Percentiles rank a stretch among this genome's conserved stretches.
phyloP scores from a whole-genome alignment of 2,329 filamentous ascomycete genomes.

The Pseudocercospora cruenta region DNA sequence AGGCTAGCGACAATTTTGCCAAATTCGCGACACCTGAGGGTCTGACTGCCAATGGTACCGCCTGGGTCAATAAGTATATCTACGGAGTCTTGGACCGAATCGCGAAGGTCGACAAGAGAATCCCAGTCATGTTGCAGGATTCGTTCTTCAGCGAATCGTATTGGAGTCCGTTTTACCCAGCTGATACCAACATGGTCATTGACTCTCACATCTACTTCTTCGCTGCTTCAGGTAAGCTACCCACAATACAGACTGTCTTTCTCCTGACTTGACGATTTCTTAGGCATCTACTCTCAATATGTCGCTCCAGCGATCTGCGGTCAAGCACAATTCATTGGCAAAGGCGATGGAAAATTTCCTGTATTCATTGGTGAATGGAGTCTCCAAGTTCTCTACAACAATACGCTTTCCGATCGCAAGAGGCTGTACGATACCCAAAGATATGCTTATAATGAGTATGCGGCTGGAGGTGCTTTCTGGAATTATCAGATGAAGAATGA shows the following conservation, averaged over 20 bases:
- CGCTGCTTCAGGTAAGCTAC: slow-evolving; percentile 20
- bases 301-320: slow-evolving; percentile 35
- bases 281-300: slow-evolving; percentile 32
- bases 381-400: slow-evolving; percentile 40
- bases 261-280: too few species aligned
- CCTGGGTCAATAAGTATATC: slow-evolving; percentile 42
- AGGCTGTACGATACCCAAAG: slow-evolving; percentile 39
- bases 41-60: slow-evolving; percentile 35
- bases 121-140: slow-evolving; percentile 43
- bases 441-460: slow-evolving; percentile 41
- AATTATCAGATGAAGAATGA: slow-evolving; percentile 12
- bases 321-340: slow-evolving; percentile 28
- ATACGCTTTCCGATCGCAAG: slow-evolving; percentile 36
- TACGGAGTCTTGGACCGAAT: slow-evolving; percentile 35
- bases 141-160: slow-evolving; percentile 34
- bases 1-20: slow-evolving; percentile 42
- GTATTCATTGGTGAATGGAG: slow-evolving; percentile 44
- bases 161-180: slow-evolving; percentile 36
- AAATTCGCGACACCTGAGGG: slow-evolving; percentile 39
- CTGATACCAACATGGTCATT: slow-evolving; percentile 37
- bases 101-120: slow-evolving; percentile 32
- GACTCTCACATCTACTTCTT: slow-evolving; percentile 41
- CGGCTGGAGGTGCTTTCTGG: slow-evolving; percentile 34
- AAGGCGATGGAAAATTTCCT: slow-evolving; percentile 35
- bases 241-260: too few species aligned